Evolutionary conservation across 495 filamentous ascomycete species (phyloP), one percentile per base, ranked within the genome.

Genomic region (Neurospora tetraspora): DNA sequence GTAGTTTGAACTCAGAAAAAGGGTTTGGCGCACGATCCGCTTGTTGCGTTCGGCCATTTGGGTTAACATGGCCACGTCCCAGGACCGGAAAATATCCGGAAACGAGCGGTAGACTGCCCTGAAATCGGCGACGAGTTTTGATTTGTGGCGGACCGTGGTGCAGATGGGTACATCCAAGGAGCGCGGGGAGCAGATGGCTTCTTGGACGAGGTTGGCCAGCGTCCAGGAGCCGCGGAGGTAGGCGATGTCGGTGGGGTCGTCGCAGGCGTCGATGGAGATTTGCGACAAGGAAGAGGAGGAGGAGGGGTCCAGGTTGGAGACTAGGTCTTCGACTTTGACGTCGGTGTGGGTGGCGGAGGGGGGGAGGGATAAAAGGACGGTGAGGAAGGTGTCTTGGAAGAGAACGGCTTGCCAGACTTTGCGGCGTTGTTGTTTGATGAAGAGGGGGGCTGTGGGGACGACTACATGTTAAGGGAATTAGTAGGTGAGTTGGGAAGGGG

Each of bases 331-430:
- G 10, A 91, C 88, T 37, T 81, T 86, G 37, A 92, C 89, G 78
- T 93, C 91, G 8, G 88, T 91, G 79, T 92, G 90, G 2, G 88
- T 92, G n/a, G 90, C 88, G 39, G 84, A 88, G 1, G 91, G 91
- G 0, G 91, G 91, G 1, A 93, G 84, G 39, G 90, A 90, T 14
- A 93, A 84, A 4, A 92, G 86, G 14, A 93, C 89, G n/a, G 89
- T 92, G 5, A 93, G 84, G 82, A 92, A 92, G 16, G 91, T 93
- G 77, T 93, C 91, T 79, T 93, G 91, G 18, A 92, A 85, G 11
- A 92, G 81, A 14, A 93, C 89, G 5, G 91, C 90, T 77, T 92
- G 90, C 91, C 91, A 93, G 0, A 93, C 82, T 77, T 92, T 92
- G 39, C 90, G 84, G 16, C 91, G 85, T 73, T 91, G 86, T 75